Evolutionary conservation across 2,329 filamentous ascomycete species (phyloP), one percentile per base, ranked within the genome.

Genomic region (Aspergillus jensenii): DNA sequence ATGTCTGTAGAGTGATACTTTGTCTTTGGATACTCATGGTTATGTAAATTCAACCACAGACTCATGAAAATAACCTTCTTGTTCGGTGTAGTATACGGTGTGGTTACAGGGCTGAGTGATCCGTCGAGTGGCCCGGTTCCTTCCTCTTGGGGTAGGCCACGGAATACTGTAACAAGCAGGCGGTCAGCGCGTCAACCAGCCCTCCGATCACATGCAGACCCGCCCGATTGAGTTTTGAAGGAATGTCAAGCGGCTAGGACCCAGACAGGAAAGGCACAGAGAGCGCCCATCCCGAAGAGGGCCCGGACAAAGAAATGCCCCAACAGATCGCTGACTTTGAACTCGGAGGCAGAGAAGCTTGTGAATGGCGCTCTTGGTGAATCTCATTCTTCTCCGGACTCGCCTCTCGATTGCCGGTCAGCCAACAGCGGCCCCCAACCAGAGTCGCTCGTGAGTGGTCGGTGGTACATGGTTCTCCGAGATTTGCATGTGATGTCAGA

Each of bases 1-100:
- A 49, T 59, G 41, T 68, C 64, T n/a, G 62, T 72, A 41, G 63
- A 70, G 57, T 71, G 55, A 66, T 41, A n/a, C n/a, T 37, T n/a
- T 37, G 14, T n/a, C 35, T 17, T n/a, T 17, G 52, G 27, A 53
- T 37, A 39, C 31, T 21, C 31, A 46, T 37, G n/a, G 14, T n/a
- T 15, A n/a, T 37, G 35, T 37, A 15, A 37, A 37, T 15, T 14
- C n/a, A n/a, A 5, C 3, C 35, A 5, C 35, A n/a, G 7, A 7
- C 15, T 15, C 12, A 37, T n/a, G 14, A 45, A n/a, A 41, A 40
- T 41, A 27, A 6, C 31, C 46, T 39, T 4, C 27, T 33, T 31
- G 27, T 8, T 31, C 27, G 4, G 27, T 31, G 9, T 4, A 11
- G 27, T 31, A 8, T 31, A 11, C 27, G 25, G 6, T 27, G 25